Evolutionary conservation across 345 rosid species (phyloP), one percentile per base, ranked within the genome.

Genomic region (Gossypium mustelinum): DNA sequence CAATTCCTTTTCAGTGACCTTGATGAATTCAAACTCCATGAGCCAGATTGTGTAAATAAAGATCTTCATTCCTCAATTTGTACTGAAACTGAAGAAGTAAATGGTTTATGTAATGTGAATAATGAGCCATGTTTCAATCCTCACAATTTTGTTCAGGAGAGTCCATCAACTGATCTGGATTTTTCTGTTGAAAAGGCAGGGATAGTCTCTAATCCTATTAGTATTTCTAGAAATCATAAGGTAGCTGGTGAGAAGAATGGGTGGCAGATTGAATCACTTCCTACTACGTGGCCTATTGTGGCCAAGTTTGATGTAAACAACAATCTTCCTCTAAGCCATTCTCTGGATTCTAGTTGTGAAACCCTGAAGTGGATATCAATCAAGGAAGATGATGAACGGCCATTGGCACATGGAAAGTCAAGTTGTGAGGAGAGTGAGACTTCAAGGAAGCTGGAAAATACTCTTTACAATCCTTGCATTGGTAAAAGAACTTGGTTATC

Each of bases 1-100:
- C 94, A 92, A 43, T 90, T 94, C 78, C 82, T 77, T 75, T 88
- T 92, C 77, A 73, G 90, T 62, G 94, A 91, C 83, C 81, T 87
- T 79, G 90, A 81, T 65, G 88, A 85, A 68, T 73, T 56, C 54
- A 82, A 85, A 74, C 72, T 71, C 54, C 73, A 58, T 20, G 80
- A 80, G 66, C 73, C 72, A 27, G 85, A 77, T 78, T 43, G 24
- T 47, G 20, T 76, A 22, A 80, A 81, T 62, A 79, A 70, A 74
- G 79, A 80, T 27, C 68, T 66, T 75, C 57, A 63, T 75, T 72
- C 72, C 25, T 48, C 79, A 66, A 68, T 16, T 70, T 51, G 27
- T 76, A 70, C 51, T 11, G 80, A 77, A 74, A 77, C 69, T 72
- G 50, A 43, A 45, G 65, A 60, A 47, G 45, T 58, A 44, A 60